Conservation (phyloP, 139 green algal genomes). For the Coelastrella sp. region DNA sequence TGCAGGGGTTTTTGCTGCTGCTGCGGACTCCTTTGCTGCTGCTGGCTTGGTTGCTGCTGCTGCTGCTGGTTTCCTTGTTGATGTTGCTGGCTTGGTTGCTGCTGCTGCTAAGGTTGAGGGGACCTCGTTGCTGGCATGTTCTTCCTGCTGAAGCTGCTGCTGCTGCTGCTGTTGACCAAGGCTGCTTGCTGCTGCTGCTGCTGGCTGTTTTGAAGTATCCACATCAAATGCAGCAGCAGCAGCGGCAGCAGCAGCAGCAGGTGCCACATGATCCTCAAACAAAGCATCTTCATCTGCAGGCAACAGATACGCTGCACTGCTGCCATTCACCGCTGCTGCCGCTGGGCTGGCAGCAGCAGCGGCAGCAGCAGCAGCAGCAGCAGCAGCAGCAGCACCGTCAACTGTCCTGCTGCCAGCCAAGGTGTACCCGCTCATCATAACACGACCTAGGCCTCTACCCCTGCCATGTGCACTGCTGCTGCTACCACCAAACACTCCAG, state of each 20-base stretch:
- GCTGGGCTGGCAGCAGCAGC: neutral
- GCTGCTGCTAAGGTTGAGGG: too few relatives aligned
- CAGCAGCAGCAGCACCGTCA: neutral
- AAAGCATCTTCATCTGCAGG: neutral
- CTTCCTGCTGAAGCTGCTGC: neutral
- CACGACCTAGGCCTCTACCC: neutral
- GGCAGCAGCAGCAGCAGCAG: neutral
- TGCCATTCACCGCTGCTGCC: neutral
- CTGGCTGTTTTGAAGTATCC: neutral
- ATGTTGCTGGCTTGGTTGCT: neutral
- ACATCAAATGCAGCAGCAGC: neutral
- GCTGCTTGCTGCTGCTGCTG: slow-evolving; percentile 7
- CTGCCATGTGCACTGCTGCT: slow-evolving; percentile 1
- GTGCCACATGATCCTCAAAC: too few relatives aligned
- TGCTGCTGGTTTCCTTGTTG: neutral
- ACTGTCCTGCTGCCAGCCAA: neutral
- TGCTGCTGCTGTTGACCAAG: neutral
- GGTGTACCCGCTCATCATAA: too few relatives aligned
- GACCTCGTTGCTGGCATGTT: neutral
- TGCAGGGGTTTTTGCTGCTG: slow-evolving; percentile 26
- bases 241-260: neutral
- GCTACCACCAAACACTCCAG: neutral
- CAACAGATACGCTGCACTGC: neutral
- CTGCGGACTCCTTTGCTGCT: neutral
- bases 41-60: neutral